phyloP scores from a whole-genome alignment of 441 rosid genomes.

The Adansonia madagascariensis region DNA sequence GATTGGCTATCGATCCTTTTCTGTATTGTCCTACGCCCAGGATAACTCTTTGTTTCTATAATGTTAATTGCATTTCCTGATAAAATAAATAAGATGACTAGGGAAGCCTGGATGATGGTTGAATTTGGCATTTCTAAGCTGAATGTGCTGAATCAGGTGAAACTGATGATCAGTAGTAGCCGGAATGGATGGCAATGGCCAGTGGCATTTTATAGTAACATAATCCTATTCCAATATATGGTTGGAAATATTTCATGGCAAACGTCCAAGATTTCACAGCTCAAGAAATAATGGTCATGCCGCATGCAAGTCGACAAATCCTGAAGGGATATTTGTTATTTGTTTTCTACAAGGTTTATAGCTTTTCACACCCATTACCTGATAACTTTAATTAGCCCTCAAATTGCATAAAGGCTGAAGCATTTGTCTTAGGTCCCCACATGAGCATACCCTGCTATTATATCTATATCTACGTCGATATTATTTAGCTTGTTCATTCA shows the following conservation, averaged over 20 bases:
- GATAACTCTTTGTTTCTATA: conserved; percentile 32
- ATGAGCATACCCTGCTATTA: not conserved
- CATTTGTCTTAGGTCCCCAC: conserved; percentile 23
- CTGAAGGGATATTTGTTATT: not conserved
- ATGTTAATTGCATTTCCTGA: conserved; percentile 32
- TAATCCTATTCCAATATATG: not conserved
- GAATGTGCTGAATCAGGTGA: not conserved
- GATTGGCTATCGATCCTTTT: conserved; percentile 29
- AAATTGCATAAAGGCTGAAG: conserved; percentile 2
- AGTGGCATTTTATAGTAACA: not conserved
- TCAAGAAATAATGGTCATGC: not conserved
- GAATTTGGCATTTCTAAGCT: conserved; percentile 29
- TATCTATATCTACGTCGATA: not conserved
- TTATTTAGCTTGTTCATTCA: not conserved
- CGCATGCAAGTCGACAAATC: conserved; percentile 2
- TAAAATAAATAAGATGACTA: conserved; percentile 37
- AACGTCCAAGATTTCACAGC: conserved; percentile 19
- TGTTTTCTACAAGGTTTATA: not conserved
- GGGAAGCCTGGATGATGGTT: conserved; percentile 3
- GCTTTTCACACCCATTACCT: not conserved
- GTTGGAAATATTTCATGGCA: conserved; percentile 1
- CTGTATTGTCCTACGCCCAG: conserved; percentile 16
- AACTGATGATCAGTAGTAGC: not conserved
- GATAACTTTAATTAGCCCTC: conserved; percentile 8
- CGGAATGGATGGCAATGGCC: not conserved